Base-by-base conservation (phyloP, 1,139 yeast species). In the Hansenula lynferdii region DNA sequence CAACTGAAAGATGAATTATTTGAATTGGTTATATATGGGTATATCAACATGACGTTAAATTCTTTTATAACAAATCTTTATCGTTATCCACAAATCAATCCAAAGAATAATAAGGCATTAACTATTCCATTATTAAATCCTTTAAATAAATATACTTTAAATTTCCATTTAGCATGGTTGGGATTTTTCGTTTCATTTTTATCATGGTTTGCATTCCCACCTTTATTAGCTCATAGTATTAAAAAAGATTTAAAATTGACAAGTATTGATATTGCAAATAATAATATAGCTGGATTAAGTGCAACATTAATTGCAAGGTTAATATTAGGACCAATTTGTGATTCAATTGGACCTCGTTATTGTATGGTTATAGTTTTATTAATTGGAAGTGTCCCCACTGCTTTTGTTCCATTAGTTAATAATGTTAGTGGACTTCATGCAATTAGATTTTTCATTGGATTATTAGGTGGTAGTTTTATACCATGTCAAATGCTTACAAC, bases 181-280 rank as follows among this genome's bases (percentile, higher is more conserved):
- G 60, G 60, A 1, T 60, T 60, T 39, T 56, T 60, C 39, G 62
- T 60, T 11, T 60, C 61, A 10, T 60, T 60, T 41, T 45, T 60
- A 6, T 57, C 63, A 6, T 60, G 65, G 65, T 60, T 60, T 43
- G 64, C 64, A 4, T 60, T 60, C 43, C 63, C 65, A 4, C 65
- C 65, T 12, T 48, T 61, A 23, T 41, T 60, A 34, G 48, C 53
- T 9, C 48, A 48, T 16, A 42, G 51, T 18, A 51, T 61, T 32
- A 48, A 49, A 29, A 41, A 37, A 10, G 62, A 58, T 40, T 43
- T 61, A 21, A 35, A 49, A 3, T 41, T 61, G 28, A 51, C 60
- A 5, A 46, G 61, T 1, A 42, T 46, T 10, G 60, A 59, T 24
- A 53, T 59, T 31, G 57, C 61, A 24, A 58, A 61, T 42, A 51